A percentile compares a stretch with the other conserved stretches of the same genome.
Evolutionary conservation across 352 stramenopile genomes (phyloP).

Genomic region (Phytophthora sp.): DNA sequence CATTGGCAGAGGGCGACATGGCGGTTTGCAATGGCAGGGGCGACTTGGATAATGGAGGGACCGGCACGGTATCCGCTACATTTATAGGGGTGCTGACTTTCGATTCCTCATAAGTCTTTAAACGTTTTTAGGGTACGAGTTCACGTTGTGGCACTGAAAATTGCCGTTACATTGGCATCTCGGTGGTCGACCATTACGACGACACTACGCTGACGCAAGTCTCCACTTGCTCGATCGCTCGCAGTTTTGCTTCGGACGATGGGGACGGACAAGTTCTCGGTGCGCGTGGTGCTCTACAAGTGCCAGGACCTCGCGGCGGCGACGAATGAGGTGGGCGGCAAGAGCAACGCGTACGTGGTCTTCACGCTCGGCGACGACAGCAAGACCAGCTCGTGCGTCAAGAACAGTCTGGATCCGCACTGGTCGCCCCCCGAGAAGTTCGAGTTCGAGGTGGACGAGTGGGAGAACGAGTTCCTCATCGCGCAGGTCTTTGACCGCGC

Average conservation of each 20-base stretch:
- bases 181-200: constrained; percentile 13
- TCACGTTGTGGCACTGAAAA: constrained; percentile 13
- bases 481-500: constrained; percentile 76
- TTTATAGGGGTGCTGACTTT: constrained; percentile 9
- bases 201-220: constrained; percentile 6
- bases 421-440: constrained; percentile 78
- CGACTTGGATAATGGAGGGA: neutral
- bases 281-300: constrained; percentile 65
- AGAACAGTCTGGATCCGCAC: constrained; percentile 67
- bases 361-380: constrained; percentile 54
- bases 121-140: neutral
- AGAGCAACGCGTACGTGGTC: constrained; percentile 77
- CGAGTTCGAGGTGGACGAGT: constrained; percentile 68
- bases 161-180: constrained; percentile 17
- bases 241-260: constrained; percentile 5
- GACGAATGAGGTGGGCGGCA: constrained; percentile 58
- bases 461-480: constrained; percentile 69
- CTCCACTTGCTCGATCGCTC: constrained; percentile 10
- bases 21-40: neutral
- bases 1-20: constrained; percentile 10
- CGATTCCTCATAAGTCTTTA: constrained; percentile 1
- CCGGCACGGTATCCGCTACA: neutral
- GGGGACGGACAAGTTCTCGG: constrained; percentile 40
- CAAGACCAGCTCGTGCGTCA: constrained; percentile 70
- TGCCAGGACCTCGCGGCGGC: constrained; percentile 62